phyloP scores from a whole-genome alignment of 129 eudicot genomes.

The Escallonia rubra region DNA sequence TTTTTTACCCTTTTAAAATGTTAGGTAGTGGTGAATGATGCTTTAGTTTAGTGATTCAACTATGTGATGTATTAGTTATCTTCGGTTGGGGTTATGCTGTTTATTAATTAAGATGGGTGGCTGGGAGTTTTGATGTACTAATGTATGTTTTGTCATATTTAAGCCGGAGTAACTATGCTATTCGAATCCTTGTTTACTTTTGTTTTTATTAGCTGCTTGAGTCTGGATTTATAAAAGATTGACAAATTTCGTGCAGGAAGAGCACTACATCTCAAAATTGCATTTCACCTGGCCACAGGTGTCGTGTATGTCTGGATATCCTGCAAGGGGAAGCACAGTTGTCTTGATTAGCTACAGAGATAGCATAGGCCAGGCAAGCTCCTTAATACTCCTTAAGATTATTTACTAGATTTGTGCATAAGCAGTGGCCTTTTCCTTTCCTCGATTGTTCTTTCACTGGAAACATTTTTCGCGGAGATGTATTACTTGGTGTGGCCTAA shows the following conservation, averaged over 20 bases:
- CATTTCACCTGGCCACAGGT: conserved; percentile 87
- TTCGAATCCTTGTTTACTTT: too few species aligned
- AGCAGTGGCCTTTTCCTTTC: too few species aligned
- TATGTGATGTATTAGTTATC: too few species aligned
- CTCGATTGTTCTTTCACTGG: neutral
- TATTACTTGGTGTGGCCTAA: neutral
- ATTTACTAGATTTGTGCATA: neutral
- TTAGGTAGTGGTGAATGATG: neutral
- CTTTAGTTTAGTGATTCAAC: neutral
- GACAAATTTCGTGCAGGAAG: conserved; percentile 53
- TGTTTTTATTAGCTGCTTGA: neutral
- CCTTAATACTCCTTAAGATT: conserved; percentile 9
- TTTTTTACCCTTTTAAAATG: neutral
- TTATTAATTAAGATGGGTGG: too few species aligned
- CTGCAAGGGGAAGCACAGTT: conserved; percentile 72
- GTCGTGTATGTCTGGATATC: conserved; percentile 65
- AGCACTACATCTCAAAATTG: conserved; percentile 68
- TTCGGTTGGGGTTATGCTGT: too few species aligned
- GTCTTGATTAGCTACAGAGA: conserved; percentile 66
- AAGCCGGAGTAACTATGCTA: too few species aligned
- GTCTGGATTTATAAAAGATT: neutral
- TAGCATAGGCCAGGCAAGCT: conserved; percentile 55
- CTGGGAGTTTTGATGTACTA: too few species aligned
- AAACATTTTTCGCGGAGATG: neutral
- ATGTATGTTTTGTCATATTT: too few species aligned